These are phyloP conservation scores for Moniliophthora roreri DNA, from an alignment of 1,284 basidiomycete genomes.

Conservation along the genomic window DNA sequence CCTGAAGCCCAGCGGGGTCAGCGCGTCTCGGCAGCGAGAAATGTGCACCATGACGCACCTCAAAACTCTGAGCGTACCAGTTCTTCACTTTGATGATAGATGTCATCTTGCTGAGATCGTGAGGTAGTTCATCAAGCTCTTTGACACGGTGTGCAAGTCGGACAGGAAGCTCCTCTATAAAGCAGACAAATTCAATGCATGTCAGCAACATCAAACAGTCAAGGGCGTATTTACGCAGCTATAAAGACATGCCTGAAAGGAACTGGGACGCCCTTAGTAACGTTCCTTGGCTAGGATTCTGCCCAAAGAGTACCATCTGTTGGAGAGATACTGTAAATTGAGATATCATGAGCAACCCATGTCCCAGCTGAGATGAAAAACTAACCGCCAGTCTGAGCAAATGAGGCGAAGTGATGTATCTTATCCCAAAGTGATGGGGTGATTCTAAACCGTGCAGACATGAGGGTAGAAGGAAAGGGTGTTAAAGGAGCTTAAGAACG, in stretches of 20 bases:
- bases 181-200: background rate
- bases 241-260: slow-evolving; percentile 56
- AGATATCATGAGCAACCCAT: background rate
- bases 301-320: slow-evolving; percentile 89
- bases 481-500: background rate
- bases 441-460: slow-evolving; percentile 67
- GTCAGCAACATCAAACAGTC: background rate
- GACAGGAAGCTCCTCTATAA: slow-evolving; percentile 90
- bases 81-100: slow-evolving; percentile 95
- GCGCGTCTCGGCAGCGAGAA: slow-evolving; percentile 3
- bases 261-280: slow-evolving; percentile 86
- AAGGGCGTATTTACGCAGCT: background rate
- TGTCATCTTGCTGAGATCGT: slow-evolving; percentile 89
- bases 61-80: slow-evolving; percentile 99
- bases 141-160: slow-evolving; percentile 95
- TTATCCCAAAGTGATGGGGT: slow-evolving; percentile 85
- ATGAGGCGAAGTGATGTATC: slow-evolving; percentile 92
- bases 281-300: slow-evolving; percentile 86
- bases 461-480: slow-evolving; percentile 20
- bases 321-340: slow-evolving; percentile 77
- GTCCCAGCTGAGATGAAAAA: slow-evolving; percentile 20
- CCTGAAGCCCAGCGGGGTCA: slow-evolving; percentile 44
- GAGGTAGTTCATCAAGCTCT: slow-evolving; percentile 93
- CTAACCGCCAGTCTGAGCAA: slow-evolving; percentile 89
- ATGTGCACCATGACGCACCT: slow-evolving; percentile 55